A percentile compares a stretch with the other conserved stretches of the same genome.
Evolutionary conservation across 2,329 filamentous ascomycete genomes (phyloP).

Genomic region (Pezicula neosporulosa): DNA sequence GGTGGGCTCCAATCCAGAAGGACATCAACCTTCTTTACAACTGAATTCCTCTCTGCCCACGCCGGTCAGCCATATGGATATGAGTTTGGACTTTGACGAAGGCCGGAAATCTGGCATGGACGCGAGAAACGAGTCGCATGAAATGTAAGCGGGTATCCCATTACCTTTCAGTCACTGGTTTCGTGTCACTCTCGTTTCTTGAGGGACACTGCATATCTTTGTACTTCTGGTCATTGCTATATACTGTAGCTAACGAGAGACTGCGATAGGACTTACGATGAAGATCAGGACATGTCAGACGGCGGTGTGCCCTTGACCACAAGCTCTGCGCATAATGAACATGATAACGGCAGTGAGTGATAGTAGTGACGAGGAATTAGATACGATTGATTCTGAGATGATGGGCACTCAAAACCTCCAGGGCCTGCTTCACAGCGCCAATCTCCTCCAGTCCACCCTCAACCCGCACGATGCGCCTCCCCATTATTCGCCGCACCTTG

Average conservation of each 20-base stretch:
- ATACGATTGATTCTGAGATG: slow-evolving; percentile 20
- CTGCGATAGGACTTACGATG: slow-evolving; percentile 8
- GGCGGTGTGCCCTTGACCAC: slow-evolving; percentile 19
- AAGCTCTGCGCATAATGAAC: slow-evolving; percentile 8
- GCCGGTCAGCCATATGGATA: slow-evolving; percentile 13
- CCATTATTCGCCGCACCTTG: too few relatives aligned
- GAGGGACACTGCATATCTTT: too few relatives aligned
- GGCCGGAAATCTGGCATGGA: slow-evolving; percentile 11
- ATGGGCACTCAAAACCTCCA: slow-evolving; percentile 13
- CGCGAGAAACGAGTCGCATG: slow-evolving; percentile 4
- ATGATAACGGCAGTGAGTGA: slow-evolving; percentile 10
- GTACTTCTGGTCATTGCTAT: too few relatives aligned
- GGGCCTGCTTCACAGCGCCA: not conserved
- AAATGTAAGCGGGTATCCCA: slow-evolving; percentile 1
- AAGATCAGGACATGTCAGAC: slow-evolving; percentile 27
- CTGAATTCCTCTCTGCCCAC: slow-evolving; percentile 5
- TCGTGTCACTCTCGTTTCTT: too few relatives aligned
- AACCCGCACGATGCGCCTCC: too few relatives aligned
- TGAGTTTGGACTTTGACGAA: slow-evolving; percentile 7
- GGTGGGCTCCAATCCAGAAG: not conserved
- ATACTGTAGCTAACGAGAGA: too few relatives aligned
- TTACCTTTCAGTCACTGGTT: too few relatives aligned
- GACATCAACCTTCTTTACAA: not conserved
- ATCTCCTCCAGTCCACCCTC: too few relatives aligned
- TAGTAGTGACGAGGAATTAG: slow-evolving; percentile 18